phyloP scores from a whole-genome alignment of 2,329 filamentous ascomycete species.

The Phialophora tarda region DNA sequence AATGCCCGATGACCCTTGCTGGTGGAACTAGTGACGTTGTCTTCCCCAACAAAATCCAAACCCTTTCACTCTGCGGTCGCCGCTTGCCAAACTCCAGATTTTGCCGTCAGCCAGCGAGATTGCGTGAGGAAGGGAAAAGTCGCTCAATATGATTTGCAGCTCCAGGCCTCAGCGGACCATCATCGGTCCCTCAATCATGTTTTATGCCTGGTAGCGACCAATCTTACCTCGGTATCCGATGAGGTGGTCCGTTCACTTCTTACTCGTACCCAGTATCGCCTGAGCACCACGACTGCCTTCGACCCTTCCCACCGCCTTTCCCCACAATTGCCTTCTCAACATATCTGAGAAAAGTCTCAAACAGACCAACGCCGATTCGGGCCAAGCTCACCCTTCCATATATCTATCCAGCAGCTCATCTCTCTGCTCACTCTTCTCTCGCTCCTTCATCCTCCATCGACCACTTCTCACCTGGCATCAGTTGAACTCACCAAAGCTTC shows the following conservation, averaged over 20 bases:
- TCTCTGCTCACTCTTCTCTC: constrained; percentile 4
- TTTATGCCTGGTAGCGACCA: not conserved
- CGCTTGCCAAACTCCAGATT: constrained; percentile 15
- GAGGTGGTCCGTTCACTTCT: not conserved
- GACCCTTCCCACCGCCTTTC: constrained; percentile 21
- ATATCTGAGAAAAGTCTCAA: constrained; percentile 29
- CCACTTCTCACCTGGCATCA: constrained; percentile 11
- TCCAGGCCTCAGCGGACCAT: not conserved
- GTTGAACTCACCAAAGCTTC: constrained; percentile 24
- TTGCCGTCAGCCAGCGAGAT: constrained; percentile 10
- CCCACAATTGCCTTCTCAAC: constrained; percentile 31
- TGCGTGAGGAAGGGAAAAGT: constrained; percentile 8
- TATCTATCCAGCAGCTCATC: not conserved
- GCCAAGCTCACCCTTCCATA: constrained; percentile 9
- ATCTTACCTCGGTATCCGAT: not conserved
- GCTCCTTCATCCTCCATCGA: constrained; percentile 18
- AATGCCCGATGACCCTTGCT: not conserved
- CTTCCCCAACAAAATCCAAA: constrained; percentile 33
- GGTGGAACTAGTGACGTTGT: constrained; percentile 22
- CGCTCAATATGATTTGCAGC: constrained; percentile 6
- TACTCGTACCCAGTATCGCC: not conserved
- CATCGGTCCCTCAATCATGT: not conserved
- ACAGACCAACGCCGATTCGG: constrained; percentile 15
- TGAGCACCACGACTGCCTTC: not conserved
- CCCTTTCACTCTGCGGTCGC: not conserved